Percentiles rank a stretch among this genome's conserved stretches.
phyloP scores from a whole-genome alignment of 345 rosid species.

The Lenwebbia sp. region DNA sequence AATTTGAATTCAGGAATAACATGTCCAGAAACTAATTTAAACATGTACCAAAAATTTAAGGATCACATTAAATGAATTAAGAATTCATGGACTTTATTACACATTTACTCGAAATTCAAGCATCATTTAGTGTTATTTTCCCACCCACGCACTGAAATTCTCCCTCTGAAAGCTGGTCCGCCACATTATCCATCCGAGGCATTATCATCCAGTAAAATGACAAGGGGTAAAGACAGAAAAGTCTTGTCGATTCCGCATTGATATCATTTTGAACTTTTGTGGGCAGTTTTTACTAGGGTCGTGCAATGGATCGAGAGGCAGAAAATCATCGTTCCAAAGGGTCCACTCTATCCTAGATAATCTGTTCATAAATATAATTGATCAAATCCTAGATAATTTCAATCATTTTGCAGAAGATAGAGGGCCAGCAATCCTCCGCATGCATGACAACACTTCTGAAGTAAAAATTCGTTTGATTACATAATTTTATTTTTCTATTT shows the following conservation, averaged over 20 bases:
- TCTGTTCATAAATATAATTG: neutral
- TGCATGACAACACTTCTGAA: no score
- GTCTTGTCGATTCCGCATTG: neutral
- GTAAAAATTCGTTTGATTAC: no score
- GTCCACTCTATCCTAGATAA: no score
- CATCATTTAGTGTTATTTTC: no score
- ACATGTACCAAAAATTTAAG: no score
- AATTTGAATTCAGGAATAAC: no score
- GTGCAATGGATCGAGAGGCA: neutral
- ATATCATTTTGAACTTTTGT: neutral
- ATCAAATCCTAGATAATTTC: neutral
- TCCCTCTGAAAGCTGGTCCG: neutral
- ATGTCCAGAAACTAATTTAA: no score
- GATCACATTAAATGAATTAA: no score
- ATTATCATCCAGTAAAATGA: no score
- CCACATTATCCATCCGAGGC: neutral
- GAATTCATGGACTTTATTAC: rapidly evolving
- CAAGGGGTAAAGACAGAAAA: neutral
- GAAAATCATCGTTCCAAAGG: neutral
- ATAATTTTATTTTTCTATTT: no score
- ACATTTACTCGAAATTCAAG: no score
- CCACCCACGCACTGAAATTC: no score
- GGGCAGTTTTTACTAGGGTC: neutral
- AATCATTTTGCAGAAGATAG: neutral
- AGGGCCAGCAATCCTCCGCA: neutral